Base-by-base conservation (phyloP, 371 early-diverging fungal species). In the Phascolomyces articulosus region DNA sequence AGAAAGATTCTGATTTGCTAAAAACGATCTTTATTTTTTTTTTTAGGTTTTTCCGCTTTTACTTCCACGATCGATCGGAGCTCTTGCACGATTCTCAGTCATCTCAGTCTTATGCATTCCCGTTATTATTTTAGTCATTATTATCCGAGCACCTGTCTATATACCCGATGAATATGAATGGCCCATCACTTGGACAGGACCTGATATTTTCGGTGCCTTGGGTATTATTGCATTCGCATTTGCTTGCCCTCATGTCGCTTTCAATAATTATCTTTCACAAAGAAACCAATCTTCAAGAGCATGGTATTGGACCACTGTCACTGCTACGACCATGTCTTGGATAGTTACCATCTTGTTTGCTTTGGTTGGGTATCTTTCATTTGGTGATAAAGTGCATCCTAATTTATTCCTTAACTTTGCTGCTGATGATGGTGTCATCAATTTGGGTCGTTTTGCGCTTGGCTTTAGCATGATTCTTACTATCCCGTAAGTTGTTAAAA, bases 181-280 rank as follows among this genome's bases (percentile, higher is more conserved):
- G 16, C 77, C 83, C 1, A 62, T 82, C 15, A 75, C 70, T n/a
- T 73, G 74, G 62, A 65, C 84, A 1, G 88, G 85, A 16, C 55
- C 74, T 23, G 83, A 85, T 59, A 68, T 86, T 9, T 78, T 82
- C 58, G 77, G 87, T n/a, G 85, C 84, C 1, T 66, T 86, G 21
- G 87, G 85, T 28, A 85, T 87, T 60, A 86, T 87, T 81, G 85
- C 86, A 1, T 87, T 87, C 73, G 88, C 85, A 0, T 85, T 87
- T 64, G 77, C 85, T 15, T 86, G 85, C 27, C 73, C 84, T 24
- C 88, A 87, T 66, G 83, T 84, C 7, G 85, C 87, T 7, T 85
- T 86, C 55, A 73, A 78, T 55, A 87, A 85, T 59, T 87, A 71
- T 53, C 60, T 81, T 51, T 74, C 85, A 6, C 69, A 84, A 55